phyloP scores from a whole-genome alignment of 768 basidiomycete genomes.

The Rhizopogon roseolus region DNA sequence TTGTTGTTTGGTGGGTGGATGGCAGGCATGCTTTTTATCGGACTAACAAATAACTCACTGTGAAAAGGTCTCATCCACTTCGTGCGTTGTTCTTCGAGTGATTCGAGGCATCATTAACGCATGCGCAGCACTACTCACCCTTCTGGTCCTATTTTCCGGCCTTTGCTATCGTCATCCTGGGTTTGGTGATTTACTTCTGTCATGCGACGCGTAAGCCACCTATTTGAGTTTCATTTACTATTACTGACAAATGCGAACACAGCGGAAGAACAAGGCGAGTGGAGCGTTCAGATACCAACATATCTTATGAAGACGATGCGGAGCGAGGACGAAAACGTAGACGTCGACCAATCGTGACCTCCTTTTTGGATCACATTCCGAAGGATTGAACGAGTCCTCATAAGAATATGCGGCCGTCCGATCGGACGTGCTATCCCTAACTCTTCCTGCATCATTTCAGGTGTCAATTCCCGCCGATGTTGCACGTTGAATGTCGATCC shows the following conservation, averaged over 20 bases:
- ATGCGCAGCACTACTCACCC: conserved; percentile 60
- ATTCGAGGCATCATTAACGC: not conserved
- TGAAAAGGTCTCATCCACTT: conserved; percentile 5
- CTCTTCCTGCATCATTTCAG: too few relatives aligned
- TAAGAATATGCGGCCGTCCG: too few relatives aligned
- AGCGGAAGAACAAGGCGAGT: conserved; percentile 66
- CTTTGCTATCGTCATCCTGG: conserved; percentile 59
- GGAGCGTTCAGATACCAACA: conserved; percentile 47
- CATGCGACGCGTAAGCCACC: conserved; percentile 57
- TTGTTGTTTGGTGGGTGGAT: conserved; percentile 50
- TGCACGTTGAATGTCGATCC: too few relatives aligned
- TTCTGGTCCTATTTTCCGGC: conserved; percentile 83
- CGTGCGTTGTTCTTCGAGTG: not conserved
- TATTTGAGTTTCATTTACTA: not conserved
- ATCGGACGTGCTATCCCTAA: too few relatives aligned
- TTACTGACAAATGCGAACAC: not conserved
- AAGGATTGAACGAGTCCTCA: too few relatives aligned
- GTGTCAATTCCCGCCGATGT: too few relatives aligned
- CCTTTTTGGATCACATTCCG: too few relatives aligned
- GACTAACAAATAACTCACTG: too few relatives aligned
- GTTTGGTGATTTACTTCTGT: conserved; percentile 80
- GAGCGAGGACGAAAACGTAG: too few relatives aligned
- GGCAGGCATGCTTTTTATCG: not conserved
- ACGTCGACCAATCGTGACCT: too few relatives aligned
- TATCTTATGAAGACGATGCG: conserved; percentile 33